These are phyloP conservation scores for Solanum tacnaense DNA, from an alignment of 257 asterid species.

Conservation along the genomic window DNA sequence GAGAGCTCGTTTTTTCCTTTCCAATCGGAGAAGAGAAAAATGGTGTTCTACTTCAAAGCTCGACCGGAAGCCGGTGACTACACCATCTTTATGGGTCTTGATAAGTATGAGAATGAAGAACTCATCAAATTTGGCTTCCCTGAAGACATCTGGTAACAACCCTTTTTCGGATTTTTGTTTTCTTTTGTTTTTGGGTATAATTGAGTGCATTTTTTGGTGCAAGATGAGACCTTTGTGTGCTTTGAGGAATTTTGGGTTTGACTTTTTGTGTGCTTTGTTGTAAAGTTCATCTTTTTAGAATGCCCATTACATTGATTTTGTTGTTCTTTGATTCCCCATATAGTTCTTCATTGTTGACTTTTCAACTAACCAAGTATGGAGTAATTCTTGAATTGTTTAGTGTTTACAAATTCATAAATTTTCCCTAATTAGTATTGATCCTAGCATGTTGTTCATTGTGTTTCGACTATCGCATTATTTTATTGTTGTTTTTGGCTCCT, in stretches of 20 bases:
- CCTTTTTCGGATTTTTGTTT: neutral
- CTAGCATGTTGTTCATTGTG: neutral
- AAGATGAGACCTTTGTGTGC: neutral
- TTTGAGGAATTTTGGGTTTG: neutral
- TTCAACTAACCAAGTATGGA: neutral
- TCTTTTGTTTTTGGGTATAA: neutral
- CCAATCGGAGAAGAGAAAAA: constrained; percentile 6
- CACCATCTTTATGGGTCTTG: constrained; percentile 93
- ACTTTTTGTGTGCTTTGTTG: neutral
- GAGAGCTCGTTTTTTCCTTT: neutral
- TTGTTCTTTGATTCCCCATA: neutral
- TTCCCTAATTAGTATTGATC: neutral
- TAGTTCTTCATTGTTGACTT: neutral
- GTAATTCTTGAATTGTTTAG: neutral
- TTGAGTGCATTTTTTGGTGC: neutral
- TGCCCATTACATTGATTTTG: neutral
- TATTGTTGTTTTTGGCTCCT: neutral
- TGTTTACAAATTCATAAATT: neutral
- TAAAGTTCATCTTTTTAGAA: neutral
- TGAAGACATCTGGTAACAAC: constrained; percentile 71
- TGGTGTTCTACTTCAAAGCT: constrained; percentile 95
- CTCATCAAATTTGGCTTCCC: constrained; percentile 86
- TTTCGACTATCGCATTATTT: neutral
- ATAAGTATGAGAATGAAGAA: constrained; percentile 92
- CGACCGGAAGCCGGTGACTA: constrained; percentile 84